Evolutionary conservation across 305 asterid genomes (phyloP), one percentile per base, ranked within the genome.

Genomic region (Solanum chacoense): DNA sequence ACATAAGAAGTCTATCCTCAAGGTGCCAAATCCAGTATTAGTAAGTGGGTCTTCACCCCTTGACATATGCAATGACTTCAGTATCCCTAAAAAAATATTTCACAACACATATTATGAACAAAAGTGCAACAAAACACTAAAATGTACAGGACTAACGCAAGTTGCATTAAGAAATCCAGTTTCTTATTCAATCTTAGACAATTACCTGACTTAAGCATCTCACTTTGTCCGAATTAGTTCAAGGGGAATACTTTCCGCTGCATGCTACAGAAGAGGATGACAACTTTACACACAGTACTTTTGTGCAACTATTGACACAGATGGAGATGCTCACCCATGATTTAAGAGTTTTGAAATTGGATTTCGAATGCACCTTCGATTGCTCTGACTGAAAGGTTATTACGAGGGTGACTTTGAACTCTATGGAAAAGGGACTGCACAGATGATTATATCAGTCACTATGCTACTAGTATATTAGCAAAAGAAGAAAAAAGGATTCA

Each of bases 341-440:
- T 88, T 69, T 92, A 63, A 96, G 94, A 79, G 92, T 85, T 89
- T 88, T 91, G 31, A 91, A 93, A 45, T 94, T 96, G 67, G 91
- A 91, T 71, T 93, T 94, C 2, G 91, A 29, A 32, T 90, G 92
- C 92, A 89, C 90, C 94, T 92, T 95, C 84, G 93, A 87, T 87
- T 90, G 89, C 91, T 91, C 95, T 18, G 97, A 93, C 85, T 76
- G 89, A 90, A 96, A 96, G 83, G 97, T 95, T 69, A 96, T 90
- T 88, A 88, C 94, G 63, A 96, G 90, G 75, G 93, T 89, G 87
- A 93, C 92, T 93, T 94, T 96, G 95, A 96, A 96, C 94, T 96
- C 98, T 29, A 96, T 79, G 32, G 98, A 95, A 89, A 96, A 96
- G 81, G 98, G 98, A 87, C 98, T 96, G 94, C 93, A 89, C 75